These are phyloP conservation scores for Leccinum uliginosum DNA, from an alignment of 768 basidiomycete species.

Conservation along the genomic window DNA sequence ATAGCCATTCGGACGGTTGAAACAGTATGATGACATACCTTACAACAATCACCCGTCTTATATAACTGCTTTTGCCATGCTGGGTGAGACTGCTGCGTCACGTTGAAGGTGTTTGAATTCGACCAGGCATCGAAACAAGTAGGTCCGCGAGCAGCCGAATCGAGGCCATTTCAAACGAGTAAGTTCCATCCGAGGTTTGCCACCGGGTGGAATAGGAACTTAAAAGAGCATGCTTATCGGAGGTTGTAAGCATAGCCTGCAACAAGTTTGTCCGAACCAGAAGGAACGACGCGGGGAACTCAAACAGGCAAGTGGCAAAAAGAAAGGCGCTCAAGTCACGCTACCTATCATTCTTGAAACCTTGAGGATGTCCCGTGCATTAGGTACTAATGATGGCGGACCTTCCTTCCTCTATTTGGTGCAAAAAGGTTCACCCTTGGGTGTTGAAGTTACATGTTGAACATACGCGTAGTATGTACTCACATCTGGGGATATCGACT, in stretches of 20 bases:
- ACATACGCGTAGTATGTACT: not conserved
- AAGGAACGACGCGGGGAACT: not conserved
- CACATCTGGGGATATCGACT: not conserved
- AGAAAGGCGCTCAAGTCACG: not conserved
- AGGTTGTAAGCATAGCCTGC: not conserved
- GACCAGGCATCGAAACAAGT: not conserved
- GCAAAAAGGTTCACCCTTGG: conserved; percentile 2
- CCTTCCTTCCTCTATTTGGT: not conserved
- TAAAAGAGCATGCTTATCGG: not conserved
- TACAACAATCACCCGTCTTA: not conserved
- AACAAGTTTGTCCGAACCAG: not conserved
- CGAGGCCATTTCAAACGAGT: not conserved
- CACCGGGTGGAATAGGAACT: not conserved
- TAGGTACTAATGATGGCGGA: not conserved
- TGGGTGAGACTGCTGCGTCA: not conserved
- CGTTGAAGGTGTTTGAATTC: not conserved
- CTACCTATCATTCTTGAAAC: not conserved
- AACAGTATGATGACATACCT: not conserved
- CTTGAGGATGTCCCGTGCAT: not conserved
- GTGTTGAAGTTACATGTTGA: conserved; percentile 6
- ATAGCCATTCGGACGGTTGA: not conserved
- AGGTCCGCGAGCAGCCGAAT: not conserved
- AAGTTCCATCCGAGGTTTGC: not conserved
- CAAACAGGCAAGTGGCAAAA: not conserved
- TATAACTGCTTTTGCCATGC: not conserved